phyloP scores from a whole-genome alignment of 2,329 filamentous ascomycete genomes.

The Sarocladiaceae sp. region DNA sequence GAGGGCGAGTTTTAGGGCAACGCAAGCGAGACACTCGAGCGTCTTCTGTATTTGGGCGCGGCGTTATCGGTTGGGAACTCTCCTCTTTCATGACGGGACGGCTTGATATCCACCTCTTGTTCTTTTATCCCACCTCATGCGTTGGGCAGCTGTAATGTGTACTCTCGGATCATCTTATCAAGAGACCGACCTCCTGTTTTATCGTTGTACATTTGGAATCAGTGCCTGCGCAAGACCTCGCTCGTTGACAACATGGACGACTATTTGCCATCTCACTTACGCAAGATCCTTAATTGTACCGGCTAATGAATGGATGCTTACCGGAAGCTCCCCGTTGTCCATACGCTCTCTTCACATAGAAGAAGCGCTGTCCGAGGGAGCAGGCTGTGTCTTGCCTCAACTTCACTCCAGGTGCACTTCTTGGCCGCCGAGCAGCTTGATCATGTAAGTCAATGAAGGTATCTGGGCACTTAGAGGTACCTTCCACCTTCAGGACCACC shows the following conservation, averaged over 20 bases:
- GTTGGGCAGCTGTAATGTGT: slow-evolving; percentile 6
- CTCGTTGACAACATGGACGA: no score
- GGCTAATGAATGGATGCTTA: no score
- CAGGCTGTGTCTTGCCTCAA: no score
- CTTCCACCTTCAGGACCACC: no score
- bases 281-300: no score
- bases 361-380: no score
- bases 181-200: background rate
- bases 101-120: slow-evolving; percentile 10
- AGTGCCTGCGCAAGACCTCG: no score
- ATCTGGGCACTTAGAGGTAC: no score
- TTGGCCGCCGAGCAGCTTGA: background rate
- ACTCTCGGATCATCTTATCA: background rate
- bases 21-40: background rate
- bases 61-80: slow-evolving; percentile 10
- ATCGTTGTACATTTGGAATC: background rate
- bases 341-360: no score
- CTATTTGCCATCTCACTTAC: no score
- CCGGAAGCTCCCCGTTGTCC: no score
- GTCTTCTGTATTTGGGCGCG: slow-evolving; percentile 8
- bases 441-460: no score
- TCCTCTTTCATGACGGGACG: slow-evolving; percentile 10
- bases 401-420: background rate
- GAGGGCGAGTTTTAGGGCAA: slow-evolving; percentile 52
- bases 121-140: background rate